phyloP scores from a whole-genome alignment of 352 stramenopile species.

The Peronosclerospora sorghi region DNA sequence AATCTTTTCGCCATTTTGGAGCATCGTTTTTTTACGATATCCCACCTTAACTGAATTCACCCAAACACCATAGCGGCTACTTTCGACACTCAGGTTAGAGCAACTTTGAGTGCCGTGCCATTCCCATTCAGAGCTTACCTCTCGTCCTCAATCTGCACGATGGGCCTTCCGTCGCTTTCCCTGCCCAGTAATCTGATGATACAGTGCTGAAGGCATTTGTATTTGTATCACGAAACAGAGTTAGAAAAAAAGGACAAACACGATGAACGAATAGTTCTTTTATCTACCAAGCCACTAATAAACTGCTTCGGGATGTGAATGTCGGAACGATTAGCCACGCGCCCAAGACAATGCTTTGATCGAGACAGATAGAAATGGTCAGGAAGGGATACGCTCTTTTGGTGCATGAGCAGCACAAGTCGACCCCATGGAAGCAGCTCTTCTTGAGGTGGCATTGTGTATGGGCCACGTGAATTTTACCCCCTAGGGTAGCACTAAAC shows the following conservation, averaged over 20 bases:
- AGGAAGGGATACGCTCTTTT: slow-evolving; percentile 11
- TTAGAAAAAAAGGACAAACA: not conserved
- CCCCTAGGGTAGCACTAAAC: too few species aligned
- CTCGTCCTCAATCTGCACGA: slow-evolving; percentile 34
- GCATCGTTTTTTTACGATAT: slow-evolving; percentile 7
- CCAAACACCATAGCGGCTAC: slow-evolving; percentile 42
- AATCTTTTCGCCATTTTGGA: slow-evolving; percentile 30
- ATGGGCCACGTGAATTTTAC: too few species aligned
- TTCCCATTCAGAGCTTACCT: slow-evolving; percentile 21
- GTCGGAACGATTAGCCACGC: slow-evolving; percentile 24
- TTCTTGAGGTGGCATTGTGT: not conserved
- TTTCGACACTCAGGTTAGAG: not conserved
- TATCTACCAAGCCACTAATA: slow-evolving; percentile 40
- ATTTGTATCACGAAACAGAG: not conserved
- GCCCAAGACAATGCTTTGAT: slow-evolving; percentile 34
- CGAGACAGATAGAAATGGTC: slow-evolving; percentile 35
- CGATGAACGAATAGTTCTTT: too few species aligned
- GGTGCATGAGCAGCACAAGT: slow-evolving; percentile 32
- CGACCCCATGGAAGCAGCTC: slow-evolving; percentile 39
- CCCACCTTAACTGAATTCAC: slow-evolving; percentile 36
- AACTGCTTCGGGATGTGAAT: slow-evolving; percentile 32
- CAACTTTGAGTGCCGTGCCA: too few species aligned
- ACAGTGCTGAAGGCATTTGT: slow-evolving; percentile 11
- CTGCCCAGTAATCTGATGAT: slow-evolving; percentile 25
- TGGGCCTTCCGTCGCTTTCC: slow-evolving; percentile 14